These are phyloP conservation scores for Phytophthora boehmeriae DNA, from an alignment of 352 stramenopile genomes.

Conservation along the genomic window DNA sequence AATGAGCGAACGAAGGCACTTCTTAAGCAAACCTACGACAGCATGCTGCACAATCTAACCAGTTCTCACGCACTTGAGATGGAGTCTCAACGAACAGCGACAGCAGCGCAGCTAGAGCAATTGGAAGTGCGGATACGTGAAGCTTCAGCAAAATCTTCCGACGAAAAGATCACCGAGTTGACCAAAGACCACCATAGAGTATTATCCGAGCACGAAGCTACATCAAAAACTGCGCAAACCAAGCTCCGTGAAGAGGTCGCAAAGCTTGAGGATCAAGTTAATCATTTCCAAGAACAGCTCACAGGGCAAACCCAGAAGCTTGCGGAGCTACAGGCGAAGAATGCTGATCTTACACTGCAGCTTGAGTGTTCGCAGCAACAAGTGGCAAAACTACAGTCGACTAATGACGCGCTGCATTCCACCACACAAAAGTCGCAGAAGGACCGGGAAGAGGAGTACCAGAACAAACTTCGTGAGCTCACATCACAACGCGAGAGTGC, in stretches of 20 bases:
- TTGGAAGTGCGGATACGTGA: conserved; percentile 19
- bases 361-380: conserved; percentile 35
- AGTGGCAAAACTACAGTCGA: conserved; percentile 22
- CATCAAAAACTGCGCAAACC: conserved; percentile 19
- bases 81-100: conserved; percentile 14
- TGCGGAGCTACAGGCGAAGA: conserved; percentile 25
- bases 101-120: conserved; percentile 22
- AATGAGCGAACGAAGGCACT: conserved; percentile 15
- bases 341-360: conserved; percentile 17
- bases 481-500: conserved; percentile 31
- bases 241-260: conserved; percentile 21
- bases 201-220: conserved; percentile 23
- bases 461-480: conserved; percentile 46
- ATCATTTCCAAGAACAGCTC: conserved; percentile 28
- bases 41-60: conserved; percentile 23
- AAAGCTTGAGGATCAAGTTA: conserved; percentile 19
- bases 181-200: conserved; percentile 27
- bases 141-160: conserved; percentile 17
- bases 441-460: conserved; percentile 45
- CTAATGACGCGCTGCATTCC: conserved; percentile 41
- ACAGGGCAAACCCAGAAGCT: conserved; percentile 14
- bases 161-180: conserved; percentile 33
- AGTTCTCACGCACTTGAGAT: conserved; percentile 26
- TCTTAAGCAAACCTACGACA: conserved; percentile 28
- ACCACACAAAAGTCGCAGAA: conserved; percentile 39